Conservation (phyloP, 2,329 filamentous ascomycete species). For the Aureobasidium subglaciale region DNA sequence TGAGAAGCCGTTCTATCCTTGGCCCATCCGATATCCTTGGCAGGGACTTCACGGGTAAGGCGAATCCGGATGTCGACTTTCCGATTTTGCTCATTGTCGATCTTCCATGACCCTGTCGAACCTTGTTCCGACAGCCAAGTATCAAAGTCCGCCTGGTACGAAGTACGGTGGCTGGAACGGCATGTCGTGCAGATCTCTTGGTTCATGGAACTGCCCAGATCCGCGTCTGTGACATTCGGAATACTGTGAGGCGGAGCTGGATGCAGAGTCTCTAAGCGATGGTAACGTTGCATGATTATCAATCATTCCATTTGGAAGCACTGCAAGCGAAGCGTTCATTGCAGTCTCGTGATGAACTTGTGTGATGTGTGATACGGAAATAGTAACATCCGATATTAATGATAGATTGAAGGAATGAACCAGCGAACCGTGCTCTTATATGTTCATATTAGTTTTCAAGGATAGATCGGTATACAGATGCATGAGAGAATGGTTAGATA, state of each 20-base stretch:
- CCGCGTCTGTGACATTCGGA: no score
- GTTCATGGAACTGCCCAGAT: background rate
- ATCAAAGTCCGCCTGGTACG: background rate
- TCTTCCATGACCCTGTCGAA: background rate
- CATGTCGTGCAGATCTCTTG: background rate
- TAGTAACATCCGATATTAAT: no score
- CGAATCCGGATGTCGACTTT: background rate
- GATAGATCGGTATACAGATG: no score
- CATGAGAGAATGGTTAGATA: background rate
- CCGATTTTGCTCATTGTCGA: background rate
- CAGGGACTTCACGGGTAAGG: background rate
- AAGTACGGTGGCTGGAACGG: background rate
- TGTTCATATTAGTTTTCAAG: no score
- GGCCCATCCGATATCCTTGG: background rate
- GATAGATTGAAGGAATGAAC: no score
- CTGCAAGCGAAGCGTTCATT: background rate
- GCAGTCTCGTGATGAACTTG: background rate
- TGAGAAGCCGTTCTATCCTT: background rate
- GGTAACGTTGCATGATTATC: background rate
- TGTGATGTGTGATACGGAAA: no score
- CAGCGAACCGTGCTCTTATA: no score
- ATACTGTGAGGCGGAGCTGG: background rate
- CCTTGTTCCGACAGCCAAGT: slow-evolving; percentile 1
- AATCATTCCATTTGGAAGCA: background rate
- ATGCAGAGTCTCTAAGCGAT: slow-evolving; percentile 2